A percentile compares a stretch with the other conserved stretches of the same genome.
Conservation (phyloP, 768 basidiomycete species). For the Coprinopsis strossmayeri region DNA sequence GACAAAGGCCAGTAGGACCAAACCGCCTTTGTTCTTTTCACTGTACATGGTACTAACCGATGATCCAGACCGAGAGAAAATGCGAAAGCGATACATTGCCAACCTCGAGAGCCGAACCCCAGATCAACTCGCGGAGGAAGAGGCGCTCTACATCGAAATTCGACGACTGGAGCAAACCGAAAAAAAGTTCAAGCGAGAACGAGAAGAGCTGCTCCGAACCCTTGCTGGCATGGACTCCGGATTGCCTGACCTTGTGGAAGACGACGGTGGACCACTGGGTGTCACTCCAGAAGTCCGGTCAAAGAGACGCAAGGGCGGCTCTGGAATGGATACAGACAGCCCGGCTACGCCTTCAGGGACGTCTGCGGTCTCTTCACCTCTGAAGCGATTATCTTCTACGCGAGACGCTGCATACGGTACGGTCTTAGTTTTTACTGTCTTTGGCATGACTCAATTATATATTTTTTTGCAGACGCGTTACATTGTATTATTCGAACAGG, state of each 20-base stretch:
- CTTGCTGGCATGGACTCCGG: constrained; percentile 86
- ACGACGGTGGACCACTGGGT: constrained; percentile 48
- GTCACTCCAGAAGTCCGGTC: constrained; percentile 40
- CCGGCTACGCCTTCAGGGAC: constrained; percentile 40
- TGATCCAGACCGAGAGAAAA: constrained; percentile 70
- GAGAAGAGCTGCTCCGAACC: constrained; percentile 81
- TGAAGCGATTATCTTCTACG: constrained; percentile 36
- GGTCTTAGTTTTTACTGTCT: neutral
- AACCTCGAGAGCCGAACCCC: constrained; percentile 86
- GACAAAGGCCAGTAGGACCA: constrained; percentile 65
- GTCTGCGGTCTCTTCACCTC: constrained; percentile 24
- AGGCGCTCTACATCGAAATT: constrained; percentile 87
- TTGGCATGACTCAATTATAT: neutral
- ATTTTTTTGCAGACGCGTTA: constrained; percentile 41
- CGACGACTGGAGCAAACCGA: constrained; percentile 95
- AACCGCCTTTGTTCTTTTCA: neutral
- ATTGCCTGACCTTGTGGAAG: constrained; percentile 64
- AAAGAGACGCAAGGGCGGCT: constrained; percentile 52
- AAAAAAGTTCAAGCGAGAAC: constrained; percentile 77
- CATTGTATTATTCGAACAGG: constrained; percentile 75
- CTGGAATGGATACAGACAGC: constrained; percentile 36
- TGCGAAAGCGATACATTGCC: constrained; percentile 80
- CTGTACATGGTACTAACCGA: constrained; percentile 2
- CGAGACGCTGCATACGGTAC: constrained; percentile 57
- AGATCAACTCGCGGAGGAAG: constrained; percentile 91